Evolutionary conservation across 1,139 yeast species (phyloP), one percentile per base, ranked within the genome.

Genomic region (Kodamaea derodonti): DNA sequence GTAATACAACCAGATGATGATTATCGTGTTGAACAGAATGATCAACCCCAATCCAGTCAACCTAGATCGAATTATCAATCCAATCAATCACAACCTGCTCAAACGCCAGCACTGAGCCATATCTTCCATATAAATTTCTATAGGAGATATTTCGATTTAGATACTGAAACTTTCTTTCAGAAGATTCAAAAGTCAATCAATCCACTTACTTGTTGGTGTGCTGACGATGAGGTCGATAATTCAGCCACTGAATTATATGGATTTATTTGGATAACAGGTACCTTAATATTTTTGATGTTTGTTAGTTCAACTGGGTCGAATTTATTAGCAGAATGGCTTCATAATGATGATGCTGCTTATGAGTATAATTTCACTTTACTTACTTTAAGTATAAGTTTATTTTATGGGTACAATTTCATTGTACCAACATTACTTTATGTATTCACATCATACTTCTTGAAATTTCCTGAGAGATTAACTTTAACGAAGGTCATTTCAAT

Each of bases 181-280:
- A 72, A 72, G 41, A 56, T 75, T 33, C 58, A 56, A 25, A 50
- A 56, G 29, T 69, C 78, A 4, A 40, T 69, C 35, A 74, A 75
- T 41, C 80, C 80, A 10, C 43, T 74, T 20, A 11, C 26, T 57
- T 59, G 32, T 52, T 31, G 54, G 3, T 41, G 51, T 16, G 40
- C 43, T 13, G 49, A 41, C 14, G 43, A 39, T 3, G 63, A 59
- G 10, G 60, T 58, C n/a, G 65, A 64, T 29, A 60, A 60, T 15
- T 64, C 62, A 10, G 56, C 60, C 4, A 69, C 80, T 2, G 95
- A 86, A 51, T 60, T 86, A 34, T 86, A 85, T 51, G 95, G 95
- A 1, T 84, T 88, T 18, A 65, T 85, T 29, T 86, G 95, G 95
- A 78, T 86, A 30, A 82, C 88, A 10, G 86, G 87, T 0, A 82